phyloP scores from a whole-genome alignment of 73 alveolate species.

The Urostyla sp. region DNA sequence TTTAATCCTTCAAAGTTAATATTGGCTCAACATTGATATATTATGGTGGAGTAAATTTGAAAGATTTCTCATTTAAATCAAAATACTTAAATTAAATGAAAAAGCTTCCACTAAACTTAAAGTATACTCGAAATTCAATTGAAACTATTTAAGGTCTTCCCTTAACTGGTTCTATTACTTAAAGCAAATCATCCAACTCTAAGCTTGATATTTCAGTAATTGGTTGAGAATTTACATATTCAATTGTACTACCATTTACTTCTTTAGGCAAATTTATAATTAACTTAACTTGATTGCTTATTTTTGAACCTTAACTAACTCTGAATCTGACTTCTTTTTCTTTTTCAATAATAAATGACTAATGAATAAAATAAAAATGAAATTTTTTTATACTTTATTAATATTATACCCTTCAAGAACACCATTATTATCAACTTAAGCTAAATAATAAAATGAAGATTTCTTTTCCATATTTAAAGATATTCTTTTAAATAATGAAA shows the following conservation, averaged over 20 bases:
- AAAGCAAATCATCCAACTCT: not conserved
- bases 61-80: not conserved
- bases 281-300: constrained; percentile 4
- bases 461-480: not conserved
- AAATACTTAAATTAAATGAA: constrained; percentile 43
- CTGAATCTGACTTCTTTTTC: constrained; percentile 20
- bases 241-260: not conserved
- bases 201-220: too few species aligned
- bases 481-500: not conserved
- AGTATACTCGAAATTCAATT: constrained; percentile 18
- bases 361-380: not conserved
- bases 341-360: constrained; percentile 26
- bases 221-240: constrained; percentile 23
- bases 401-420: not conserved
- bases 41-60: constrained; percentile 48
- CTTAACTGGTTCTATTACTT: constrained; percentile 4
- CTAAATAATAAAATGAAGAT: constrained; percentile 6
- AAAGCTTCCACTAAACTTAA: constrained; percentile 49
- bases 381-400: constrained; percentile 4
- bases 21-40: constrained; percentile 64
- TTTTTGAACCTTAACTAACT: constrained; percentile 3
- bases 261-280: constrained; percentile 7
- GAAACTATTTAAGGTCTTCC: not conserved
- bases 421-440: constrained; percentile 28
- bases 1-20: not conserved